These are phyloP conservation scores for Podospora pseudopauciseta DNA, from an alignment of 495 filamentous ascomycete species.

Conservation along the genomic window DNA sequence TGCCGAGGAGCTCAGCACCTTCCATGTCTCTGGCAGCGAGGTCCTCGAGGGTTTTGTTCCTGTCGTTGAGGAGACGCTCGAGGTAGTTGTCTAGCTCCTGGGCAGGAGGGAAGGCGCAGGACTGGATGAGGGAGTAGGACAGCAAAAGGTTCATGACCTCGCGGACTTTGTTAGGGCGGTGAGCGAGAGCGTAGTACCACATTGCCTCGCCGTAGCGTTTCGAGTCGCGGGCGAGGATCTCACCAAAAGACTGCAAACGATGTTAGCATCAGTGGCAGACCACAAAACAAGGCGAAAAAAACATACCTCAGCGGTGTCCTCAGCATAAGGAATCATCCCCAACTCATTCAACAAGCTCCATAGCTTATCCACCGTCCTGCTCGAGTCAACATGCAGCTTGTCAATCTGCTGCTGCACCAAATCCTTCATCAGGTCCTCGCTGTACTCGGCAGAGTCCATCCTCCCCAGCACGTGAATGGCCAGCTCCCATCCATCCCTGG, in stretches of 20 bases:
- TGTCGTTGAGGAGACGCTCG: conserved; percentile 58
- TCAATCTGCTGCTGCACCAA: conserved; percentile 56
- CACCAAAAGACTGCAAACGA: conserved; percentile 66
- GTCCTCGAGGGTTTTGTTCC: conserved; percentile 59
- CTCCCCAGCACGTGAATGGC: conserved; percentile 72
- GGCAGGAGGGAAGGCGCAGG: conserved; percentile 67
- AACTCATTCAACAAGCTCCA: conserved; percentile 66
- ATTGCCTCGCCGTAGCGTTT: conserved; percentile 76
- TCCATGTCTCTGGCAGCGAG: conserved; percentile 66
- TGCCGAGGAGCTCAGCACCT: conserved; percentile 74
- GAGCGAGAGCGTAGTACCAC: conserved; percentile 80
- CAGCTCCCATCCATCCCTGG: conserved; percentile 78
- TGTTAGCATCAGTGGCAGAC: conserved; percentile 17
- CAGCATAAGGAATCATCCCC: conserved; percentile 65
- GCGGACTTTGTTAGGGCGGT: conserved; percentile 67
- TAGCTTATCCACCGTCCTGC: conserved; percentile 67
- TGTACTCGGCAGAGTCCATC: conserved; percentile 60
- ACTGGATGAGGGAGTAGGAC: conserved; percentile 79
- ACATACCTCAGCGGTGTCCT: conserved; percentile 72
- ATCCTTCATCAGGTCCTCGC: conserved; percentile 60
- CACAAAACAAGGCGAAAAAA: background rate
- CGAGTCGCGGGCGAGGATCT: conserved; percentile 59
- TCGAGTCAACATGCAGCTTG: conserved; percentile 59
- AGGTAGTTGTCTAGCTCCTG: conserved; percentile 67
- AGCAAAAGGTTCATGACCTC: conserved; percentile 81